Evolutionary conservation across 1,139 yeast species (phyloP).

Genomic region (Pichia kudriavzevii): DNA sequence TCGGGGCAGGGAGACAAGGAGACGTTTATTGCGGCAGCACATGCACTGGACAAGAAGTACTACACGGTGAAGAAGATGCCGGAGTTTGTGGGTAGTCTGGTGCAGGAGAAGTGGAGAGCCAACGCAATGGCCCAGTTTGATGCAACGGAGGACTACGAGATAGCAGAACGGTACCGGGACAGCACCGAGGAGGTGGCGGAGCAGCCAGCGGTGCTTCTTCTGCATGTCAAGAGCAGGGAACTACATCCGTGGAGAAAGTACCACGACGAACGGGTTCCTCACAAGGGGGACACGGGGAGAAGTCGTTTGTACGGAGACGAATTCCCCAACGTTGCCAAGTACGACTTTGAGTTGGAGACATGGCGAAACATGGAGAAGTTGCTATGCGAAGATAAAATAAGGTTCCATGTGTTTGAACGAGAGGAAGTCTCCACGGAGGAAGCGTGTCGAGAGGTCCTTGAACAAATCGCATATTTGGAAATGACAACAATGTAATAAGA

Average conservation of each 20-base stretch:
- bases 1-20: conserved; percentile 92
- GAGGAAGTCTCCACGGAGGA: conserved; percentile 25
- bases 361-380: conserved; percentile 55
- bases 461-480: conserved; percentile 38
- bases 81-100: conserved; percentile 28
- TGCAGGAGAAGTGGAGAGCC: conserved; percentile 30
- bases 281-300: conserved; percentile 15
- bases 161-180: conserved; percentile 19
- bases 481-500: too few relatives aligned
- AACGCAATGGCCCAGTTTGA: conserved; percentile 71
- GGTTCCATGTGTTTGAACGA: conserved; percentile 40
- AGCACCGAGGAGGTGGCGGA: conserved; percentile 14
- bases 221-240: conserved; percentile 26
- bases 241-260: conserved; percentile 25
- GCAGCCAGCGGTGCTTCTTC: conserved; percentile 19
- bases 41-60: conserved; percentile 48
- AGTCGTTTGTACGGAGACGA: conserved; percentile 32
- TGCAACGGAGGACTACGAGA: conserved; percentile 50
- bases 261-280: conserved; percentile 13
- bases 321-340: conserved; percentile 42
- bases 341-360: conserved; percentile 54
- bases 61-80: conserved; percentile 53
- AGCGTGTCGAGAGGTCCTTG: conserved; percentile 41
- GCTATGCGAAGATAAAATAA: conserved; percentile 46
- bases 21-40: conserved; percentile 76